Evolutionary conservation across 2,329 filamentous ascomycete genomes (phyloP), one percentile per base, ranked within the genome.

Genomic region (Aureobasidium sp.): DNA sequence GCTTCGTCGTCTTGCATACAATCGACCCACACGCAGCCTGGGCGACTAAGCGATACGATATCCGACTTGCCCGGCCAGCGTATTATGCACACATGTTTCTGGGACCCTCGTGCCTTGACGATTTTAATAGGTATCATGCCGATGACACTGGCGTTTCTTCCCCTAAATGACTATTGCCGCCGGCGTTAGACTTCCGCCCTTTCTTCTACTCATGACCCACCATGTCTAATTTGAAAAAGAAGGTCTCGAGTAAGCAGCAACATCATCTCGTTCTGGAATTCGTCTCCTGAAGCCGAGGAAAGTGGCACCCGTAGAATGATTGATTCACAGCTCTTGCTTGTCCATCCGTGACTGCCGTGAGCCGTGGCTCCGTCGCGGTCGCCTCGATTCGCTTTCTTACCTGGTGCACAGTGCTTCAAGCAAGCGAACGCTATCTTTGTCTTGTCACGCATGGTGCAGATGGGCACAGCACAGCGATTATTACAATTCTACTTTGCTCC

Each of bases 1-100:
- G 49, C 58, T 60, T 46, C 46, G 47, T 51, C 49, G 47, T 60
- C 38, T 43, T 60, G 58, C 47, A 60, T 43, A 46, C 55, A 46
- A 47, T 40, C 31, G 55, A 58, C 55, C 55, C 55, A 58, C 55
- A 49, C 55, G n/a, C 42, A 49, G 43, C 42, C 54, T 46, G 31
- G 42, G 54, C 54, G n/a, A 38, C 55, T 47, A 57, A 58, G 42
- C 43, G 55, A 58, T 58, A 58, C 55, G 55, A 49, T 58, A 49
- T 38, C 31, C 55, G 55, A 49, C 17, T 57, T 57, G 53, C 23
- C 53, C 38, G 40, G n/a, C 40, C 51, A 37, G 29, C 42, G 40
- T 45, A 21, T 40, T 40, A 53, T 46, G 40, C 53, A 57, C 42
- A 37, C 27, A 29, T 57, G 54, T 57, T 33, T 57, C 21, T 57